Evolutionary conservation across 306 rosid genomes (phyloP).

Genomic region (peach (Prunus persica)): DNA sequence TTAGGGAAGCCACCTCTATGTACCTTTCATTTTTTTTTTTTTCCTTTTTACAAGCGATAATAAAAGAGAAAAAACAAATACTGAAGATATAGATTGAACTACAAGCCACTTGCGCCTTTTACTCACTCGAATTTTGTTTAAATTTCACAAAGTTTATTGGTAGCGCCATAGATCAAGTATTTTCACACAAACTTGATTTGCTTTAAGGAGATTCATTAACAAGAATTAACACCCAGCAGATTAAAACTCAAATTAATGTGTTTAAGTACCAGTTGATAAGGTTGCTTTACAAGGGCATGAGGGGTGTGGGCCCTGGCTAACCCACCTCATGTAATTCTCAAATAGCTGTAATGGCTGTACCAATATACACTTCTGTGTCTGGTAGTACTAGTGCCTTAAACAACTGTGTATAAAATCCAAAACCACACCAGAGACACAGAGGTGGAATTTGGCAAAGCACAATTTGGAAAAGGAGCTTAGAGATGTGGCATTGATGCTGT

Average conservation of each 20-base stretch:
- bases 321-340: slow-evolving; percentile 1
- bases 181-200: too few species aligned
- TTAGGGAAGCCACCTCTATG: not conserved
- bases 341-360: slow-evolving; percentile 4
- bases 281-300: not conserved
- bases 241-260: too few species aligned
- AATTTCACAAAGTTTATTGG: not conserved
- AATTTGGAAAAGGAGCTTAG: not conserved
- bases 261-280: not conserved
- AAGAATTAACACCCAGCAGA: too few species aligned
- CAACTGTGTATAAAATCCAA: not conserved
- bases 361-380: not conserved
- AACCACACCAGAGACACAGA: not conserved
- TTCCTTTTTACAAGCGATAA: too few species aligned
- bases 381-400: not conserved
- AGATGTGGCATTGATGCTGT: slow-evolving; percentile 38
- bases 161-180: not conserved
- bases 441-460: slow-evolving; percentile 20
- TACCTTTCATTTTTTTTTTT: not conserved
- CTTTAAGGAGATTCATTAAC: too few species aligned
- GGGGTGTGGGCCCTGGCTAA: not conserved
- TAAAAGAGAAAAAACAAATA: too few species aligned
- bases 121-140: not conserved
- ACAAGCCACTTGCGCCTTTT: too few species aligned
- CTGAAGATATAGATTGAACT: too few species aligned